phyloP scores from a whole-genome alignment of 257 asterid species.

The Plantago major region DNA sequence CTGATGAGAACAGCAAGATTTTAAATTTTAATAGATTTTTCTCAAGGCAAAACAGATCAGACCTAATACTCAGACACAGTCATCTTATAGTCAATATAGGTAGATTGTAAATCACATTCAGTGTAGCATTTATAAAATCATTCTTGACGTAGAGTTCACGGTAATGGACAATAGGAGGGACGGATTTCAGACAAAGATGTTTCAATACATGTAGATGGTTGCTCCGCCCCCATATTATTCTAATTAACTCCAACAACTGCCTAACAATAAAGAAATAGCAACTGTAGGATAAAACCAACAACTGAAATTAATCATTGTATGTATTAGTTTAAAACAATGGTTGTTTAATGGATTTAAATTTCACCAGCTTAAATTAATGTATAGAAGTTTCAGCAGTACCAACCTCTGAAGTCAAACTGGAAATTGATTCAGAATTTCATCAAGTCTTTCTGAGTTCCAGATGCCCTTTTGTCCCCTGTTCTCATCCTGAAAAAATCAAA shows the following conservation, averaged over 20 bases:
- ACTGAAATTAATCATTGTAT: conserved; percentile 29
- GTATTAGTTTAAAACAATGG: conserved; percentile 18
- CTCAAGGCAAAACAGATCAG: neutral
- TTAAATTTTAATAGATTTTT: too few species aligned
- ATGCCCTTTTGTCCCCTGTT: conserved; percentile 28
- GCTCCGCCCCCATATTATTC: conserved; percentile 50
- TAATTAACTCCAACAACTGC: conserved; percentile 12
- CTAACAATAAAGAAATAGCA: conserved; percentile 23
- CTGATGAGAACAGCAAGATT: too few species aligned
- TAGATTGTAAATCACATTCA: conserved; percentile 25
- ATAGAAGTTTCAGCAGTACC: conserved; percentile 20
- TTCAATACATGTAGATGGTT: conserved; percentile 30
- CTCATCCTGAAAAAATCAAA: conserved; percentile 1
- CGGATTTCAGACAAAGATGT: conserved; percentile 33
- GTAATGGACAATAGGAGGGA: conserved; percentile 52
- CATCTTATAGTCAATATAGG: conserved; percentile 12
- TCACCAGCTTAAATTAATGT: conserved; percentile 15
- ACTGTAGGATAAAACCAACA: conserved; percentile 32
- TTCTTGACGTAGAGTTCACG: conserved; percentile 32
- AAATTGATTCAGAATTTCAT: conserved; percentile 24
- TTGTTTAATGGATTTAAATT: conserved; percentile 12
- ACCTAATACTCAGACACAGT: neutral
- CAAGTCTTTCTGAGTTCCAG: conserved; percentile 19
- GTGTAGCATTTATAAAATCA: conserved; percentile 20
- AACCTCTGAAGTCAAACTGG: conserved; percentile 37